phyloP scores from a whole-genome alignment of 352 stramenopile genomes.

The Discostella stelligera region DNA sequence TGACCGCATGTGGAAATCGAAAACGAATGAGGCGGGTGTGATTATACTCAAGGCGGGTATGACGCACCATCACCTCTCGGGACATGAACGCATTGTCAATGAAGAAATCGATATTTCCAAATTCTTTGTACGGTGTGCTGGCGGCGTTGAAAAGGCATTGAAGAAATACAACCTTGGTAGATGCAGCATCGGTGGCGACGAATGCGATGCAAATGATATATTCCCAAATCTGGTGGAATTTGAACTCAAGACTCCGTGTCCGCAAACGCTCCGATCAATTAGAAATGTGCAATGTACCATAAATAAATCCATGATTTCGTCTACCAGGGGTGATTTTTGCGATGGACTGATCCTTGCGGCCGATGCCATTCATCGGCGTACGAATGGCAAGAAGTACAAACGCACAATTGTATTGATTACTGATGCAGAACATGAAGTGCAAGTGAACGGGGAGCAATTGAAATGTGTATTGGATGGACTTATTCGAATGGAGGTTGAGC shows the following conservation, averaged over 20 bases:
- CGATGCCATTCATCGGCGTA: slow-evolving; percentile 59
- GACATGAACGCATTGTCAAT: slow-evolving; percentile 15
- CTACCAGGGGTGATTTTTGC: slow-evolving; percentile 56
- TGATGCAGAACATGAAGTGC: slow-evolving; percentile 65
- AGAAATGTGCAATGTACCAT: slow-evolving; percentile 38
- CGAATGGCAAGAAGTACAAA: slow-evolving; percentile 59
- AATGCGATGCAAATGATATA: slow-evolving; percentile 32
- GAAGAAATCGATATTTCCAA: slow-evolving; percentile 35
- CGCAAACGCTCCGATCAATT: slow-evolving; percentile 51
- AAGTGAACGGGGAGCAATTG: slow-evolving; percentile 53
- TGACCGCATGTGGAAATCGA: slow-evolving; percentile 67
- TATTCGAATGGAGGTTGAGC: slow-evolving; percentile 56
- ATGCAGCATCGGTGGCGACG: not conserved
- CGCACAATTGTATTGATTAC: slow-evolving; percentile 72
- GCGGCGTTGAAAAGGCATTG: not conserved
- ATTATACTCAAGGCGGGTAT: slow-evolving; percentile 58
- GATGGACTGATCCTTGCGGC: slow-evolving; percentile 70
- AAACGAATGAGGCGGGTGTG: slow-evolving; percentile 55
- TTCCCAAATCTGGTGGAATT: slow-evolving; percentile 73
- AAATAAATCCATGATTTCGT: slow-evolving; percentile 16
- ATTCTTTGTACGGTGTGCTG: slow-evolving; percentile 6
- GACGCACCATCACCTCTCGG: slow-evolving; percentile 62
- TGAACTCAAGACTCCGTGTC: slow-evolving; percentile 44
- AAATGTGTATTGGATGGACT: slow-evolving; percentile 60
- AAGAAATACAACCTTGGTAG: slow-evolving; percentile 2